Percentiles rank a stretch among this genome's conserved stretches.
phyloP scores from a whole-genome alignment of 768 basidiomycete genomes.

The Clathrus columnatus region DNA sequence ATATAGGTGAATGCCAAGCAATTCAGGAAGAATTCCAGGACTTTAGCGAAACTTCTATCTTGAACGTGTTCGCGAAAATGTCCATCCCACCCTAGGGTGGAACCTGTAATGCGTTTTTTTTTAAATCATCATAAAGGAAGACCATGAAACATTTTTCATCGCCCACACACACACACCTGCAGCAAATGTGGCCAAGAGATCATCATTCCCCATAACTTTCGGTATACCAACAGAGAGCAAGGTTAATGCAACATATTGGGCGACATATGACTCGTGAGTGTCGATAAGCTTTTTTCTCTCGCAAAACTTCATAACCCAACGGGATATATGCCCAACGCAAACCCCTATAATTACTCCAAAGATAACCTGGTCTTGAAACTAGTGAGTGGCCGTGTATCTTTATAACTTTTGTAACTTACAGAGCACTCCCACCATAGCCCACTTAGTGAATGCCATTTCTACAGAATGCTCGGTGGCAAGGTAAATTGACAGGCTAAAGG shows the following conservation, averaged over 20 bases:
- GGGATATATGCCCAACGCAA: slow-evolving; percentile 51
- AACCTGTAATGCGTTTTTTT: no score
- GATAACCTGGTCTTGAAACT: slow-evolving; percentile 60
- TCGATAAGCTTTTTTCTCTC: slow-evolving; percentile 59
- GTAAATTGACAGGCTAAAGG: slow-evolving; percentile 60
- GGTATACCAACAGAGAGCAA: slow-evolving; percentile 72
- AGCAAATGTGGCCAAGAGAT: slow-evolving; percentile 82
- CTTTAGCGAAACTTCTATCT: slow-evolving; percentile 79
- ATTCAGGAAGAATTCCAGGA: slow-evolving; percentile 82
- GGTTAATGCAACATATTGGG: slow-evolving; percentile 69
- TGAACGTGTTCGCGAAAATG: slow-evolving; percentile 73
- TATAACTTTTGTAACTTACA: slow-evolving; percentile 35
- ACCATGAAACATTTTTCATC: background rate
- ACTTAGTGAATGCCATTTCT: slow-evolving; percentile 62
- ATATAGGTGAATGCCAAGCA: slow-evolving; percentile 75
- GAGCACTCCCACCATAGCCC: slow-evolving; percentile 80
- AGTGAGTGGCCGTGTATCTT: background rate
- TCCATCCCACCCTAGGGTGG: slow-evolving; percentile 87
- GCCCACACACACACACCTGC: slow-evolving; percentile 47
- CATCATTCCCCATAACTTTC: slow-evolving; percentile 74
- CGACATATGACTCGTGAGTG: slow-evolving; percentile 78
- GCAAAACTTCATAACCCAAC: slow-evolving; percentile 62
- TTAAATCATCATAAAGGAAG: slow-evolving; percentile 11
- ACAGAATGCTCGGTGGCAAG: slow-evolving; percentile 61
- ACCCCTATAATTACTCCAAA: slow-evolving; percentile 66